Base-by-base conservation (phyloP, 2,329 filamentous ascomycete genomes). In the Macrophomina tecta region DNA sequence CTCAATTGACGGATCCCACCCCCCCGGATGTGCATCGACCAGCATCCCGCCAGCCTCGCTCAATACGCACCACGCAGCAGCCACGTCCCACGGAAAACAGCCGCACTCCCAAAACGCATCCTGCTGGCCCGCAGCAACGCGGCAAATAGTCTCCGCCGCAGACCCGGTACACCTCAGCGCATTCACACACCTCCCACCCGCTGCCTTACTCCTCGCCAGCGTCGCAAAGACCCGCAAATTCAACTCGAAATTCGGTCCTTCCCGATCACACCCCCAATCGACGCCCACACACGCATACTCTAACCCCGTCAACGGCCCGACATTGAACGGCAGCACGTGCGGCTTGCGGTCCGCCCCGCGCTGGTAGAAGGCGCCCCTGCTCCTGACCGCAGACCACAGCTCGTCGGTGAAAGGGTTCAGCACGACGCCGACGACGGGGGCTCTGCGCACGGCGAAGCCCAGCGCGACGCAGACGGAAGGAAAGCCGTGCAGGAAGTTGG, bases 61-160 rank as follows among this genome's bases (percentile, higher is more conserved):
- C 45, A 62, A 30, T 3, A 62, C 32, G 42, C 58, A 62, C 58
- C 58, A 62, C 30, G 58, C 58, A 3, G 58, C 58, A 7, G 58
- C 58, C 4, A 62, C 42, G 30, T 62, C 58, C 45, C 45, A 62
- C 5, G 58, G 9, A 16, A 11, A 49, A 28, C 30, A 36, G 42
- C 58, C 58, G 9, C 45, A 62, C 42, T 62, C 58, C 58, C 58
- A 62, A n/a, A 62, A 62, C 42, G 12, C 18, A 23, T 62, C 58
- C 16, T 36, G 45, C 58, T 62, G 58, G 42, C 58, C 58, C 8
- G 60, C 46, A 3, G 60, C 60, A 32, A 63, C 48, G 23, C 60
- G 60, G 48, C 60, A 63, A n/a, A 63, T 28, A 11, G 60, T 32
- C 46, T 51, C 48, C 8, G 45, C 46, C 14, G 60, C 46, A 16